A percentile compares a stretch with the other conserved stretches of the same genome.
Conservation (phyloP, 2,329 filamentous ascomycete species). For the Cladosporium sp. region DNA sequence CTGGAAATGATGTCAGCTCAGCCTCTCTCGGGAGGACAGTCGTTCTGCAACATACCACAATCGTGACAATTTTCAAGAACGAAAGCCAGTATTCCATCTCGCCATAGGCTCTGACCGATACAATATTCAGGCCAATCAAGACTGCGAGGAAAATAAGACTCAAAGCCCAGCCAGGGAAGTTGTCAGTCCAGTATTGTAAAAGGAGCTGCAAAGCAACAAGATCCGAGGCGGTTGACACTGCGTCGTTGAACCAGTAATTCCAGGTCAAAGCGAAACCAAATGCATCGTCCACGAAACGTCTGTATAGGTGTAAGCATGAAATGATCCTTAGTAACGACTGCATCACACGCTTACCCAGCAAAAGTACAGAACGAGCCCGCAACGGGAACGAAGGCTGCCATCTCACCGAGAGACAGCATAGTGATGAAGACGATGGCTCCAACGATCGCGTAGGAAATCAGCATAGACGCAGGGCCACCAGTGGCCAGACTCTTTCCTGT, state of each 20-base stretch:
- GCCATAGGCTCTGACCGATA: conserved; percentile 52
- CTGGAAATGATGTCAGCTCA: background rate
- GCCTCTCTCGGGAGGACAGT: background rate
- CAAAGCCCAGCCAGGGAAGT: conserved; percentile 60
- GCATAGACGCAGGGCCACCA: conserved; percentile 58
- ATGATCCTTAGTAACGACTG: background rate
- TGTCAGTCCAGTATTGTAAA: conserved; percentile 58
- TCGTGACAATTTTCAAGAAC: conserved; percentile 51
- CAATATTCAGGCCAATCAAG: conserved; percentile 50
- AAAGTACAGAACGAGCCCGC: conserved; percentile 66
- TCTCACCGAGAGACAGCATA: conserved; percentile 77
- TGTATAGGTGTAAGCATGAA: conserved; percentile 34
- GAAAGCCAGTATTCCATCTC: conserved; percentile 55
- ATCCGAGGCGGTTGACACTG: conserved; percentile 57
- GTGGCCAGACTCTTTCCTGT: conserved; percentile 47
- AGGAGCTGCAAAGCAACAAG: conserved; percentile 57
- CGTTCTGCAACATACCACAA: conserved; percentile 30
- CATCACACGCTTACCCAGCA: conserved; percentile 29
- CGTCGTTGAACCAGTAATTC: conserved; percentile 66
- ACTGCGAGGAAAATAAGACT: conserved; percentile 59
- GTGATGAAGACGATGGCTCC: conserved; percentile 72
- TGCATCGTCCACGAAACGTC: conserved; percentile 72
- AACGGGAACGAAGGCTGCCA: conserved; percentile 77
- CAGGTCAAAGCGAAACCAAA: conserved; percentile 69
- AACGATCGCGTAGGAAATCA: conserved; percentile 66